phyloP scores from a whole-genome alignment of 116 monocot species.

The Trichopus zeylanicus region DNA sequence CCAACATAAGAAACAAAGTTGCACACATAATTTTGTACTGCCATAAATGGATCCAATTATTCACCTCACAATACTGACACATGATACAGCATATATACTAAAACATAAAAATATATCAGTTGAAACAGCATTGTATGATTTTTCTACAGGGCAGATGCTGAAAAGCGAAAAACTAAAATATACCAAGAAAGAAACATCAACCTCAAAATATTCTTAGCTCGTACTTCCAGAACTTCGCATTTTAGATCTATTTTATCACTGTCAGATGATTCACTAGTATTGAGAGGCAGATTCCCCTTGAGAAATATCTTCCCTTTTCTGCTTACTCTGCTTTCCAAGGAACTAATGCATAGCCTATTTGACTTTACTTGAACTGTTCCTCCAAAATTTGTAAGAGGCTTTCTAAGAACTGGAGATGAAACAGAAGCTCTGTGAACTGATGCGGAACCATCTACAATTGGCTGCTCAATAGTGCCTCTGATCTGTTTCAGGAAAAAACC shows the following conservation, averaged over 20 bases:
- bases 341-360: constrained; percentile 77
- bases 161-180: neutral
- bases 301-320: constrained; percentile 79
- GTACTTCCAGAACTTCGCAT: constrained; percentile 94
- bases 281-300: constrained; percentile 92
- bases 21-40: neutral
- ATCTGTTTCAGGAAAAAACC: constrained; percentile 52
- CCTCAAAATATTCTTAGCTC: constrained; percentile 90
- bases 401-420: constrained; percentile 77
- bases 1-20: neutral
- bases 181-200: constrained; percentile 8
- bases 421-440: constrained; percentile 84
- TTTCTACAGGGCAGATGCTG: too few relatives aligned
- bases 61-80: neutral
- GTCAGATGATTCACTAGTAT: constrained; percentile 47
- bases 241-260: constrained; percentile 82
- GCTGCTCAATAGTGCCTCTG: constrained; percentile 84
- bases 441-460: constrained; percentile 85
- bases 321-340: constrained; percentile 86
- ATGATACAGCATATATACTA: neutral
- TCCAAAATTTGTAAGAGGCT: constrained; percentile 87
- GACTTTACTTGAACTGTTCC: constrained; percentile 69
- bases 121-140: too few relatives aligned
- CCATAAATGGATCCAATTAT: neutral
- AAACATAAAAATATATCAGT: too few relatives aligned